phyloP scores from a whole-genome alignment of 306 rosid species.

The Inga laurina region DNA sequence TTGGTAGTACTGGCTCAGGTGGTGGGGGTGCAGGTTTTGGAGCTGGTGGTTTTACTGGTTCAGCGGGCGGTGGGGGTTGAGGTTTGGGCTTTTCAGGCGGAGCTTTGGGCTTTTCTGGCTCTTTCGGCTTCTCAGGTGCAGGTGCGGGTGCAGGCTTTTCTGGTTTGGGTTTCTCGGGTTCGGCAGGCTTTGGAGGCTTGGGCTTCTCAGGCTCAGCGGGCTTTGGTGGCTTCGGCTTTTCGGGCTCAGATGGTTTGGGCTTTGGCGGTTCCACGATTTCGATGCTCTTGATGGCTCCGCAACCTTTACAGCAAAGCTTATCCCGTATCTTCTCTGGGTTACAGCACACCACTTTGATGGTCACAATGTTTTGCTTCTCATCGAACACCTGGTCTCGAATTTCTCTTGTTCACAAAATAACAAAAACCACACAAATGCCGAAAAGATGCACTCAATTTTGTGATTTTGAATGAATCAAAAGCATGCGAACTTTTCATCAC shows the following conservation, averaged over 20 bases:
- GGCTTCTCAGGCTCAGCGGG: slow-evolving; percentile 15
- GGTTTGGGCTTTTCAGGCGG: background rate
- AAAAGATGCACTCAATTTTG: slow-evolving; percentile 37
- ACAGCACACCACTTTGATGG: slow-evolving; percentile 73
- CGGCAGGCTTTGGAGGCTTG: background rate
- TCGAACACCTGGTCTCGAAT: slow-evolving; percentile 79
- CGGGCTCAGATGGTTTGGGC: background rate
- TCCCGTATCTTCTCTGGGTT: slow-evolving; percentile 70
- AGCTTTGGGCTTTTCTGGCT: background rate
- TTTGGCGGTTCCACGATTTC: slow-evolving; percentile 62
- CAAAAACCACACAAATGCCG: slow-evolving; percentile 12
- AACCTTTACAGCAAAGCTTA: slow-evolving; percentile 57
- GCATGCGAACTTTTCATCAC: background rate
- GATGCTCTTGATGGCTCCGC: slow-evolving; percentile 58
- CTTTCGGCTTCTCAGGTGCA: background rate
- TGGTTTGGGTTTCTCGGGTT: background rate
- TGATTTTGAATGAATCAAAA: background rate
- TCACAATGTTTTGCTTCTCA: slow-evolving; percentile 62
- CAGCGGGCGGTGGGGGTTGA: background rate
- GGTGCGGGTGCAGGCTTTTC: background rate
- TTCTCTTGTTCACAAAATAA: slow-evolving; percentile 64
- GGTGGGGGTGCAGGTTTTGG: background rate
- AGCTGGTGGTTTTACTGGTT: background rate
- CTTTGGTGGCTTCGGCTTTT: slow-evolving; percentile 24
- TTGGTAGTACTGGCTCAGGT: no score